These are phyloP conservation scores for Bolboschoenus planiculmis DNA, from an alignment of 176 grass and related monocot genomes.

Conservation along the genomic window DNA sequence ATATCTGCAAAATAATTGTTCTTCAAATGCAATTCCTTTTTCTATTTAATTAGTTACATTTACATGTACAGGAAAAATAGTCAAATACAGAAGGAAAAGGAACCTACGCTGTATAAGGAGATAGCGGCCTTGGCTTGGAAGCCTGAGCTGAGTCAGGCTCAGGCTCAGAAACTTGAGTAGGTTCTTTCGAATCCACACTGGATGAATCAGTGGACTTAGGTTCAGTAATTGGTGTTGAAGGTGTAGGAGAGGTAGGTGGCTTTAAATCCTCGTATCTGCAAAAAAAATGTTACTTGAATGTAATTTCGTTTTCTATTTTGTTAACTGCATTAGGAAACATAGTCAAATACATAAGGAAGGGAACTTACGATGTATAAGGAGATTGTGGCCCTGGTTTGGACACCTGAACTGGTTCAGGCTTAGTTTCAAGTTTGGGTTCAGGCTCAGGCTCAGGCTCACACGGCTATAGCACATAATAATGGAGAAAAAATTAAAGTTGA, in stretches of 20 bases:
- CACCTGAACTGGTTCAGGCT: not conserved
- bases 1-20: slow-evolving; percentile 20
- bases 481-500: not conserved
- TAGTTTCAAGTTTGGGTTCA: not conserved
- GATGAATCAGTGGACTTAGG: not conserved
- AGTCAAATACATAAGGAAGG: not conserved
- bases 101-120: slow-evolving; percentile 35
- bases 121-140: slow-evolving; percentile 17
- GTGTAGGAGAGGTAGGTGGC: slow-evolving; percentile 32
- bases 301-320: not conserved
- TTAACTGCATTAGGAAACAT: not conserved
- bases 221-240: slow-evolving; percentile 17
- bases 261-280: slow-evolving; percentile 36
- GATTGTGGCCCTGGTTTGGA: slow-evolving; percentile 16
- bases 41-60: not conserved
- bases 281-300: not conserved
- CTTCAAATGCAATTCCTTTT: not conserved
- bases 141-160: slow-evolving; percentile 1
- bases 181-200: not conserved
- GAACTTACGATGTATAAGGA: slow-evolving; percentile 36
- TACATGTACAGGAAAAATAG: not conserved
- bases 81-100: not conserved
- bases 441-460: not conserved
- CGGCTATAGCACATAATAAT: not conserved
- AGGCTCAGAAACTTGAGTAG: not conserved